Base-by-base conservation (phyloP, 192 early-diverging fungal species). In the Linnemannia zychae region DNA sequence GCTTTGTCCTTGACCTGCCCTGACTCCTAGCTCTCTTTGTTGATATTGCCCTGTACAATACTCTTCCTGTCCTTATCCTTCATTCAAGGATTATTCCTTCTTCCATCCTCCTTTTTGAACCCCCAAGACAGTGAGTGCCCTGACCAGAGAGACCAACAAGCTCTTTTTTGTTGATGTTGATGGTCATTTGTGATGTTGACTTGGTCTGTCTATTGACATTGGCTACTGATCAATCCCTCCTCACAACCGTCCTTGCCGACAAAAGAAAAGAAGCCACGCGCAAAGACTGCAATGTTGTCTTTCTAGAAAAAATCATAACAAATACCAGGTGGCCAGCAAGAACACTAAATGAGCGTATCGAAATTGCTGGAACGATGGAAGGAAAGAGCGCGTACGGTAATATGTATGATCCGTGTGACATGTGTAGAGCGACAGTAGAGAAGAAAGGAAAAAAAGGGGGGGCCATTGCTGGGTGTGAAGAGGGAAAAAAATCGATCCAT, bases 1-100 rank as follows among this genome's bases (percentile, higher is more conserved):
- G 50, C 73, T 46, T 57, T 74, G 38, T 74, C 16, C 53, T 53
- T 57, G 31, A 38, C 24, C 24, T 74, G 53, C 53, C 36, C 47
- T 52, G n/a, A 31, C 44, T 63, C 57, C 28, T 50, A 17, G 49
- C 57, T 40, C 57, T 46, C 36, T 7, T 17, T 75, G n/a, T 13
- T 24, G 40, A 6, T 3, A 6, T 44, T 44, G 40, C 40, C 40
- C 40, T 44, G 40, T n/a, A n/a, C n/a, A n/a, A n/a, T n/a, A n/a
- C n/a, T n/a, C n/a, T n/a, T 31, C 13, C 28, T 49, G 48, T 49
- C 48, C 13, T 49, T 15, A 11, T 17, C 17, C 48, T 15, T 17
- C 24, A 52, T 63, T 63, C 52, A 24, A n/a, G n/a, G n/a, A 44
- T 44, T 44, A 44, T 44, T 44, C 40, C 40, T 44, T 9, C 40